Percentiles rank a stretch among this genome's conserved stretches.
phyloP scores from a whole-genome alignment of 2,329 filamentous ascomycete genomes.

The Neopestalotiopsis rosae region DNA sequence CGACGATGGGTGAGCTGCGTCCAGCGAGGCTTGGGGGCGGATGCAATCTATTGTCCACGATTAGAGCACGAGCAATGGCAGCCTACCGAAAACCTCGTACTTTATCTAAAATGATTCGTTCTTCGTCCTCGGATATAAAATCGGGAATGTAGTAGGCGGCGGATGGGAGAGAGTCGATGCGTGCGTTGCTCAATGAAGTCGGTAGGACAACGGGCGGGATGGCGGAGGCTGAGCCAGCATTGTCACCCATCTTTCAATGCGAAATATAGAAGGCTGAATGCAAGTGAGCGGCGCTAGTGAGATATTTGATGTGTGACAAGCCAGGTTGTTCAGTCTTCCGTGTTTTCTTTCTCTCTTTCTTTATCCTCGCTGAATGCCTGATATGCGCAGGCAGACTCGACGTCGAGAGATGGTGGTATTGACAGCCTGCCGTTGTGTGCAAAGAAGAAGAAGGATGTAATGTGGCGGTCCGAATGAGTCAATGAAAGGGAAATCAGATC shows the following conservation, averaged over 20 bases:
- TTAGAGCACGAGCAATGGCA: constrained; percentile 36
- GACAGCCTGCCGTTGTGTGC: not conserved
- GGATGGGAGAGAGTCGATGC: constrained; percentile 62
- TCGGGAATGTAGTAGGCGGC: constrained; percentile 84
- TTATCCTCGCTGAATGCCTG: not conserved
- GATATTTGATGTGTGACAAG: not conserved
- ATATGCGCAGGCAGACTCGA: not conserved
- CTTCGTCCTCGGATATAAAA: constrained; percentile 81
- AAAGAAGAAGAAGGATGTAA: not conserved
- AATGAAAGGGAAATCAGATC: not conserved
- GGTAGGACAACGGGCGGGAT: constrained; percentile 41
- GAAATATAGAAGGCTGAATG: constrained; percentile 8
- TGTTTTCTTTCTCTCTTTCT: not conserved
- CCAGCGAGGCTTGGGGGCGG: constrained; percentile 79
- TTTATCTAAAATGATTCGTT: constrained; percentile 72
- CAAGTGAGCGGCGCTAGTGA: not conserved
- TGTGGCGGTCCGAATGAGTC: not conserved
- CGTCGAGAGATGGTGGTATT: not conserved
- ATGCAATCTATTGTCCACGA: constrained; percentile 57
- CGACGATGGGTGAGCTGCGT: constrained; percentile 84
- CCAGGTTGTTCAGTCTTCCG: not conserved
- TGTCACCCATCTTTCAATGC: constrained; percentile 10
- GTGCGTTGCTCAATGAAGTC: constrained; percentile 53
- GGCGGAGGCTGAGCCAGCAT: constrained; percentile 11
- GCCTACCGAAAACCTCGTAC: constrained; percentile 45